Percentiles rank a stretch among this genome's conserved stretches.
These are phyloP conservation scores for Metarhizium album DNA, from an alignment of 2,329 filamentous ascomycete genomes.

Conservation along the genomic window DNA sequence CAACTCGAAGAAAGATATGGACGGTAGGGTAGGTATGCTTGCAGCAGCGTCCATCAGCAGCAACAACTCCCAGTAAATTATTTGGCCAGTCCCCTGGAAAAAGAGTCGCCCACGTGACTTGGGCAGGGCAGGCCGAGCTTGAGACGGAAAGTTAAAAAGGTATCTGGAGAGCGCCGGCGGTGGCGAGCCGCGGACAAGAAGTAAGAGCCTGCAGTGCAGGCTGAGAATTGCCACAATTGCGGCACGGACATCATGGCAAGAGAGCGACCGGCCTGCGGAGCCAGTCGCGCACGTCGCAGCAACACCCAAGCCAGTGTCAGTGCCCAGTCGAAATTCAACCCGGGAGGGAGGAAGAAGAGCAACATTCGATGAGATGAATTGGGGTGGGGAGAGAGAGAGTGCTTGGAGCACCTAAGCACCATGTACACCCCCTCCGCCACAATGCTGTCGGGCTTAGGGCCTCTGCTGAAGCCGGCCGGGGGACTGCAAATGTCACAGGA, in stretches of 20 bases:
- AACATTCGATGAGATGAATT: not conserved
- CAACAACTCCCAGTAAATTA: not conserved
- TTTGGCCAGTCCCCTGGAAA: too few species aligned
- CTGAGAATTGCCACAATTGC: not conserved
- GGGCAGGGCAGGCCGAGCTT: not conserved
- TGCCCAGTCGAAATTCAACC: not conserved
- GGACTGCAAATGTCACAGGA: not conserved
- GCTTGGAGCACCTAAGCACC: not conserved
- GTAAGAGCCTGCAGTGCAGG: not conserved
- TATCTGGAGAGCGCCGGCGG: not conserved
- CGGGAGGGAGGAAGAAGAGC: not conserved
- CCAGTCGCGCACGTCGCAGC: not conserved
- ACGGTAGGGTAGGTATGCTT: too few species aligned
- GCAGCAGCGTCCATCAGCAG: not conserved
- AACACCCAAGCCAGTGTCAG: not conserved
- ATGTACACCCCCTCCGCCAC: constrained; percentile 15
- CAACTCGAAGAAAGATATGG: not conserved
- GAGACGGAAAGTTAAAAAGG: not conserved
- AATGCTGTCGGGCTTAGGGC: constrained; percentile 11
- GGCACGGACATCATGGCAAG: not conserved
- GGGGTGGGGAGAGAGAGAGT: not conserved
- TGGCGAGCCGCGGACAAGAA: not conserved
- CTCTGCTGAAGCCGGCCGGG: constrained; percentile 4
- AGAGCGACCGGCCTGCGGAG: constrained; percentile 4
- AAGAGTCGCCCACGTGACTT: not conserved